Percentiles rank a stretch among this genome's conserved stretches.
These are phyloP conservation scores for Colletotrichum eremochloae DNA, from an alignment of 2,329 filamentous ascomycete species.

Conservation along the genomic window DNA sequence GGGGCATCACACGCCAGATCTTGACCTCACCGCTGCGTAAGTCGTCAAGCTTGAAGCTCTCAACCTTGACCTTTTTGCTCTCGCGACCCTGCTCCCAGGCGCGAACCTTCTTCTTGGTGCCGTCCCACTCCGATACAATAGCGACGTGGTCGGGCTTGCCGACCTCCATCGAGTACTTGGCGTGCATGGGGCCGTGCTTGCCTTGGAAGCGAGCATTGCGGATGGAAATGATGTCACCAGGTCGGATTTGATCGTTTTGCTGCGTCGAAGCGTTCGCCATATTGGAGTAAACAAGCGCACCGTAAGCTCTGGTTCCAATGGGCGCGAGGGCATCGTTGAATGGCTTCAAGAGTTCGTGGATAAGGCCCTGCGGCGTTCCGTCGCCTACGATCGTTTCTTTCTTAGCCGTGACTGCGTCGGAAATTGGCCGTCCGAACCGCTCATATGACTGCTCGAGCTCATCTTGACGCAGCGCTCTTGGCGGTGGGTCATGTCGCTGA, in stretches of 20 bases:
- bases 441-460: slow-evolving; percentile 90
- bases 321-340: slow-evolving; percentile 82
- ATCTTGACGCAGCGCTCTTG: slow-evolving; percentile 86
- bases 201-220: slow-evolving; percentile 96
- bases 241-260: slow-evolving; percentile 91
- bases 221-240: slow-evolving; percentile 92
- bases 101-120: slow-evolving; percentile 96
- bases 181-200: slow-evolving; percentile 94
- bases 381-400: slow-evolving; percentile 88
- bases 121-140: slow-evolving; percentile 96
- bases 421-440: slow-evolving; percentile 83
- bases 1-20: slow-evolving; percentile 95
- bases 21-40: slow-evolving; percentile 93
- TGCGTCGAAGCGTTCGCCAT: slow-evolving; percentile 93
- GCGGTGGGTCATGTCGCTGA: slow-evolving; percentile 89
- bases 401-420: slow-evolving; percentile 75
- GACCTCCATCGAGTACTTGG: slow-evolving; percentile 90
- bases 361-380: slow-evolving; percentile 81
- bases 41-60: slow-evolving; percentile 95
- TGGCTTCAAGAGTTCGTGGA: slow-evolving; percentile 83
- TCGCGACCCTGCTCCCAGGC: slow-evolving; percentile 97
- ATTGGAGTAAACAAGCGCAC: slow-evolving; percentile 93
- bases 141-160: slow-evolving; percentile 91
- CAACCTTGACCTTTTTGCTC: slow-evolving; percentile 91
- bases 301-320: slow-evolving; percentile 90